phyloP scores from a whole-genome alignment of 2,329 filamentous ascomycete genomes.

The Sporothrix schenckii region DNA sequence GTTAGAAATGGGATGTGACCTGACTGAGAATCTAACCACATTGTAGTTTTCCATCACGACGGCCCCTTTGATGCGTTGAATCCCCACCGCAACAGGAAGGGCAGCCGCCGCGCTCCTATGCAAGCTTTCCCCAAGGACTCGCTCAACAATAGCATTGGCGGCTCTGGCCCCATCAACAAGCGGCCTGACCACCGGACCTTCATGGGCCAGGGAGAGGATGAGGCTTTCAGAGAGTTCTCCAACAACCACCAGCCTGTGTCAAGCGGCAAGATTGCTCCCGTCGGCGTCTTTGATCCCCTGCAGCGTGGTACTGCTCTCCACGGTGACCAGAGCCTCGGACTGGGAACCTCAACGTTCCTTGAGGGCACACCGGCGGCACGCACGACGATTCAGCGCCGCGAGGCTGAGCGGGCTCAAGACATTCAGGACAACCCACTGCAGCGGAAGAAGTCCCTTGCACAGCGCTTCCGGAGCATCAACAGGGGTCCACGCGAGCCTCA shows the following conservation, averaged over 20 bases:
- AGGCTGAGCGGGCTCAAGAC: slow-evolving; percentile 68
- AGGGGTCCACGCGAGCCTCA: slow-evolving; percentile 65
- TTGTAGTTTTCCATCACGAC: slow-evolving; percentile 90
- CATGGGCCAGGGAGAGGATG: slow-evolving; percentile 76
- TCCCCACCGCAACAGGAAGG: slow-evolving; percentile 87
- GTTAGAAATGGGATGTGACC: background rate
- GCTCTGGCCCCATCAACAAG: slow-evolving; percentile 79
- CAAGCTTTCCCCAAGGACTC: slow-evolving; percentile 93
- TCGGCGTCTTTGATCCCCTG: slow-evolving; percentile 67
- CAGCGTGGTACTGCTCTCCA: slow-evolving; percentile 73
- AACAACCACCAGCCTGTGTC: slow-evolving; percentile 32
- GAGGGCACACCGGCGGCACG: slow-evolving; percentile 89
- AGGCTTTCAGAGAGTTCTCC: slow-evolving; percentile 80
- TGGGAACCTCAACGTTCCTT: slow-evolving; percentile 93
- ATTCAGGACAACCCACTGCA: slow-evolving; percentile 63
- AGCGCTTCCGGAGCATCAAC: slow-evolving; percentile 84
- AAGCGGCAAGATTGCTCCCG: slow-evolving; percentile 41
- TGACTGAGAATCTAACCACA: slow-evolving; percentile 26
- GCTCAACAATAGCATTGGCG: slow-evolving; percentile 87
- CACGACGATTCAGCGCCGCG: slow-evolving; percentile 73
- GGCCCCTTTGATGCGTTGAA: slow-evolving; percentile 97
- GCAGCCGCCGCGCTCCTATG: slow-evolving; percentile 84
- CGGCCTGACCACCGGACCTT: slow-evolving; percentile 85
- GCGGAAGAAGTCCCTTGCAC: slow-evolving; percentile 92
- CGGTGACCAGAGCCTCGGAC: slow-evolving; percentile 77